Evolutionary conservation across 1,284 basidiomycete genomes (phyloP).

Genomic region (Ganoderma multipileum): DNA sequence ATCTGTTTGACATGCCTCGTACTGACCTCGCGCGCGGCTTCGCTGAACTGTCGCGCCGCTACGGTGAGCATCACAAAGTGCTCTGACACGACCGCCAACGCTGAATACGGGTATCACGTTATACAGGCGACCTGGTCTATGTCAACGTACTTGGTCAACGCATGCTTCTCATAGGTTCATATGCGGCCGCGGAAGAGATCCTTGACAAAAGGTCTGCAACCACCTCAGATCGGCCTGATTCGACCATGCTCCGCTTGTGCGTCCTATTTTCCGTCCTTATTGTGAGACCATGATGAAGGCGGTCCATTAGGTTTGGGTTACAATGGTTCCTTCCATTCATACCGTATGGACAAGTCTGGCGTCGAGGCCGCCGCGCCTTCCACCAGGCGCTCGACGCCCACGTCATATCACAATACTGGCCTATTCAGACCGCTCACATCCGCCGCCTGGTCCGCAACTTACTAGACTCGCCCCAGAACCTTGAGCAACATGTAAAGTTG

Average conservation of each 20-base stretch:
- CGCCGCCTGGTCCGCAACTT: conserved; percentile 9
- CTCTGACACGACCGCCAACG: background rate
- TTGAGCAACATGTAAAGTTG: conserved; percentile 14
- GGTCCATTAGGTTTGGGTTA: background rate
- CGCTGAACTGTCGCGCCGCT: conserved; percentile 2
- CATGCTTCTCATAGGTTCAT: conserved; percentile 25
- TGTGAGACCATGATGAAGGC: too few relatives aligned
- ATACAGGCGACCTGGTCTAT: conserved; percentile 17
- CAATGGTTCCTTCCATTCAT: conserved; percentile 14
- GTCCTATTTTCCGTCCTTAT: background rate
- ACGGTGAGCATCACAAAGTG: conserved; percentile 8
- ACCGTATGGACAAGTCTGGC: conserved; percentile 22
- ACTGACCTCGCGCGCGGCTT: conserved; percentile 3
- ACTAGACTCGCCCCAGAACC: conserved; percentile 1
- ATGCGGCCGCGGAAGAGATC: conserved; percentile 24
- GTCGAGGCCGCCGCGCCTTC: conserved; percentile 20
- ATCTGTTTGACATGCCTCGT: conserved; percentile 19
- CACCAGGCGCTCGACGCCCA: conserved; percentile 17
- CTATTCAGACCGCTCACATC: background rate
- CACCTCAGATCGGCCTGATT: conserved; percentile 22
- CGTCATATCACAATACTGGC: background rate
- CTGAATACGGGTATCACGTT: background rate
- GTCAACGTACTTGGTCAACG: conserved; percentile 15
- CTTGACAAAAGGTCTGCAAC: conserved; percentile 26
- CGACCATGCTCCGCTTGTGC: conserved; percentile 20